Evolutionary conservation across 352 stramenopile species (phyloP), one percentile per base, ranked within the genome.

Genomic region (Phytophthora idaei): DNA sequence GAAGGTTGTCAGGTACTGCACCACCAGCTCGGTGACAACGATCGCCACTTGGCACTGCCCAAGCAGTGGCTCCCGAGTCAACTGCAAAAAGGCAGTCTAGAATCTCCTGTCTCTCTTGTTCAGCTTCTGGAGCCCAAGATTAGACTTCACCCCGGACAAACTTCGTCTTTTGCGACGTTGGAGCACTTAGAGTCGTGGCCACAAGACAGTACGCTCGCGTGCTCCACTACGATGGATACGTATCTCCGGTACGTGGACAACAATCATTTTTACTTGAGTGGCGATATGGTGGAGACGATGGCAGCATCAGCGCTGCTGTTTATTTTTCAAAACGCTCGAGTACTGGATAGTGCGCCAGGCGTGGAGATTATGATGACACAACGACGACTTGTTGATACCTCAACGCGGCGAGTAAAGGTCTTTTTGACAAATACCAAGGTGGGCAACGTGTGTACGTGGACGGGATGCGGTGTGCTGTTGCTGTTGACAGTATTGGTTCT

Each of bases 391-490:
- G 64, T 48, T 44, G 61, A 70, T 32, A 60, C 59, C 8, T 69
- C 44, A 39, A 42, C 51, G 25, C 69, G 58, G 5, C 59, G 70
- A 44, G 73, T 78, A 21, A 69, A 80, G 25, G 50, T 91, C 10
- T 78, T 81, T 53, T 59, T 91, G 59, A 78, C 73, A 31, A 91
- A 89, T 73, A 91, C 82, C 14, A 55, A 55, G n/a, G 74, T 87
- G 25, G 82, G 82, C 37, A 80, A 77, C 46, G 69, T 77, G 15
- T 78, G 78, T 56, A 74, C 80, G 12, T 85, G 77, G 77, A 80
- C 73, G 3, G 73, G 63, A 21, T 85, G 77, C 29, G 77, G 61
- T 3, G 67, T 85, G 8, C 28, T 85, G 25, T 48, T 83, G 25
- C 27, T 86, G 1, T 63, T 90, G n/a, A 80, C 81, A 15, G 63